These are phyloP conservation scores for Citrus medica DNA, from an alignment of 345 rosid species.

Conservation along the genomic window DNA sequence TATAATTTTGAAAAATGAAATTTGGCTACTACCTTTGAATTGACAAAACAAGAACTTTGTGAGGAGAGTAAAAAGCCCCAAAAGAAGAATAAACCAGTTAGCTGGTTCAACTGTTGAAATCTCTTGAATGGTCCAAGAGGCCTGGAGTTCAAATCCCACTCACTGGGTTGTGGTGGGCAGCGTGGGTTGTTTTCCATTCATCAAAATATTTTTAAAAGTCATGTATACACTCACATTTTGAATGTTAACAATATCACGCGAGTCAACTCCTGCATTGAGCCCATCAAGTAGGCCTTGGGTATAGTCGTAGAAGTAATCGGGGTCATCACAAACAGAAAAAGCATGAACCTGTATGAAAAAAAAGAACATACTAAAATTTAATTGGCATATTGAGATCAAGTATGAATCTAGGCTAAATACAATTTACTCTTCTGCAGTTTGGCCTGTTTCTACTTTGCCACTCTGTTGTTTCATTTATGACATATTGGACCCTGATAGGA, in stretches of 20 bases:
- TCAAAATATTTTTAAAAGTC: not conserved
- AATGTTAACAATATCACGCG: constrained; percentile 62
- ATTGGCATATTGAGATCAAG: not conserved
- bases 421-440: not conserved
- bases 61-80: no score
- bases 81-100: not conserved
- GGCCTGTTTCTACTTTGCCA: not conserved
- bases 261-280: constrained; percentile 63
- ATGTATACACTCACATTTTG: constrained; percentile 55
- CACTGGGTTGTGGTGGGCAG: not conserved
- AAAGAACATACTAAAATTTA: constrained; percentile 7
- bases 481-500: not conserved
- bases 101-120: not conserved
- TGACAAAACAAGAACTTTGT: no score
- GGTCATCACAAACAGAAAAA: constrained; percentile 86
- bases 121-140: not conserved
- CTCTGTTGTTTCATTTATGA: not conserved
- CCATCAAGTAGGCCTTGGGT: constrained; percentile 87
- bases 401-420: not conserved
- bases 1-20: not conserved
- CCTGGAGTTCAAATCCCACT: not conserved
- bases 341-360: constrained; percentile 74
- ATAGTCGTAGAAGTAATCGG: constrained; percentile 80
- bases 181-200: not conserved
- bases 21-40: not conserved